These are phyloP conservation scores for Pichia occidentalis DNA, from an alignment of 805 yeast species.

Conservation along the genomic window DNA sequence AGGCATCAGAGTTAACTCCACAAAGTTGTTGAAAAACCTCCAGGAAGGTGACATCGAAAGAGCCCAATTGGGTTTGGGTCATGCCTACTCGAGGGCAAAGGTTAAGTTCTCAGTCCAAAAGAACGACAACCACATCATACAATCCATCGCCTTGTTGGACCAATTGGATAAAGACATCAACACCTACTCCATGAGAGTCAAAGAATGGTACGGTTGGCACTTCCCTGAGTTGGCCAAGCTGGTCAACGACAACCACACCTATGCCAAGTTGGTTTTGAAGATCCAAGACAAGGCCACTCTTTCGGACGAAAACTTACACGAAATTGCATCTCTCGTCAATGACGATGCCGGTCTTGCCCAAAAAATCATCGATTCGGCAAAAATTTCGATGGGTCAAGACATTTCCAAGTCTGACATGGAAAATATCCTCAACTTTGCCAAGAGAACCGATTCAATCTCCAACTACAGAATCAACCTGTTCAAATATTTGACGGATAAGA, in stretches of 20 bases:
- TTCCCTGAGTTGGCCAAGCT: constrained; percentile 94
- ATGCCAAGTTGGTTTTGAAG: constrained; percentile 73
- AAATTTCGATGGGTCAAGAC: constrained; percentile 99
- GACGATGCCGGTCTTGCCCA: constrained; percentile 92
- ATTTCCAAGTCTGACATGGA: constrained; percentile 91
- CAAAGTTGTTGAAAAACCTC: constrained; percentile 81
- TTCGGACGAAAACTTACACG: constrained; percentile 78
- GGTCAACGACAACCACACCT: constrained; percentile 81
- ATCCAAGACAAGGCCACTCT: constrained; percentile 84
- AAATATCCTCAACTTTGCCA: constrained; percentile 84
- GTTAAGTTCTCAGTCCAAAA: constrained; percentile 98
- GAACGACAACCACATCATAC: constrained; percentile 98
- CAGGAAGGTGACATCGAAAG: constrained; percentile 94
- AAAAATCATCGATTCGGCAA: constrained; percentile 87
- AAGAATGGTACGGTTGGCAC: constrained; percentile 99
- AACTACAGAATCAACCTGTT: constrained; percentile 83
- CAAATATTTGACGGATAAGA: constrained; percentile 86
- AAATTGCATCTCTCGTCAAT: constrained; percentile 79
- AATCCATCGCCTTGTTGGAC: constrained; percentile 95
- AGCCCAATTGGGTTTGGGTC: constrained; percentile 98
- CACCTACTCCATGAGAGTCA: constrained; percentile 94
- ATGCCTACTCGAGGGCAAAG: constrained; percentile 97
- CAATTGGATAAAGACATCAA: constrained; percentile 97
- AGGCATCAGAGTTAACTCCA: constrained; percentile 89
- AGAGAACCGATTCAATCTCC: constrained; percentile 84